Base-by-base conservation (phyloP, 2,329 filamentous ascomycete genomes). In the Fusarium sp. region DNA sequence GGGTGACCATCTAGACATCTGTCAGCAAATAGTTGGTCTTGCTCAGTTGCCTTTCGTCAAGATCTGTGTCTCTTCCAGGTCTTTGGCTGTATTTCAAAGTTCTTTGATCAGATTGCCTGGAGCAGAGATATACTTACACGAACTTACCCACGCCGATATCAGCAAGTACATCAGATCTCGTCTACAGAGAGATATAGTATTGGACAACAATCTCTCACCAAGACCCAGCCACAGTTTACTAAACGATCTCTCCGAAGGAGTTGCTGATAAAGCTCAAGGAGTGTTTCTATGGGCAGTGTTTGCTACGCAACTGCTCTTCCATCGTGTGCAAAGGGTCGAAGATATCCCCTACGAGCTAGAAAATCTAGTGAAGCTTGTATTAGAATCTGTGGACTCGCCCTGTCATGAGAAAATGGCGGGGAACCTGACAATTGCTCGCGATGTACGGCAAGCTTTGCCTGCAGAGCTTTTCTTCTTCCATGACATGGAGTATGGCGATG, bases 231-330 rank as follows among this genome's bases (percentile, higher is more conserved):
- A 19, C 19, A 6, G 13, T 10, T 43, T 0, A 2, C 21, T 17
- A n/a, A 42, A 7, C 34, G 58, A 19, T 34, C 13, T 67, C 7
- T 26, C 69, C 3, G 15, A 51, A 1, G 21, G 33, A 6, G 59
- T 74, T 15, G 24, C 47, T 2, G n/a, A 40, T 4, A 57, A 50
- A 19, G 54, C 71, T 2, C 33, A 63, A 11, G 71, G 71, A 1
- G 61, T 72, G 2, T 74, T 74, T 26, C 62, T 74, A 0, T 73
- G 67, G 71, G 69, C 69, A 8, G 64, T 72, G n/a, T 24, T 73
- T 1, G 67, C 62, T 6, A 63, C 60, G 2, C 46, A 39, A 6
- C 51, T 46, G 4, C 46, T 73, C 1, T 45, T 66, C 1, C 38
- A 31, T 0, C 57, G 63, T 7, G 40, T 45, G 3, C 59, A 65